phyloP scores from a whole-genome alignment of 106 monocot genomes.

The Platanthera zijinensis region DNA sequence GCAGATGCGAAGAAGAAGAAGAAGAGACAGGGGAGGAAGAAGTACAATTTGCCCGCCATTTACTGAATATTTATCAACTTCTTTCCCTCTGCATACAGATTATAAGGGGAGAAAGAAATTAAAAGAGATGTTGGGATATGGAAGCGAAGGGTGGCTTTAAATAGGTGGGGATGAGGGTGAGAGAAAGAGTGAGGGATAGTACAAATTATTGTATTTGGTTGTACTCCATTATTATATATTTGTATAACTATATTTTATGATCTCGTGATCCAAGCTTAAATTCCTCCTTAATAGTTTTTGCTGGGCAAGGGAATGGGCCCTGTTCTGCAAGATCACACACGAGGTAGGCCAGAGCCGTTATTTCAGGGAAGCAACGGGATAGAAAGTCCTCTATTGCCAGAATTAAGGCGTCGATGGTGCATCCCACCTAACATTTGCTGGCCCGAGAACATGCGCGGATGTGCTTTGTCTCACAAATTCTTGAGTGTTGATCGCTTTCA shows the following conservation, averaged over 20 bases:
- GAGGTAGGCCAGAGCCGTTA: background rate
- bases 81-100: background rate
- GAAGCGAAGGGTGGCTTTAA: background rate
- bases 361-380: background rate
- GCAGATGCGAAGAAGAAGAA: background rate
- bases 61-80: background rate
- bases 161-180: background rate
- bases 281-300: background rate
- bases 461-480: background rate
- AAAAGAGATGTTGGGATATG: background rate
- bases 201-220: too few species aligned
- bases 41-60: background rate
- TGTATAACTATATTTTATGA: background rate
- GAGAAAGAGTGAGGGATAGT: too few species aligned
- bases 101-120: background rate
- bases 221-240: too few species aligned
- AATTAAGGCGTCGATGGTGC: background rate
- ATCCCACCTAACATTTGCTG: background rate
- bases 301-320: background rate
- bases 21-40: background rate
- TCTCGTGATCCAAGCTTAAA: background rate
- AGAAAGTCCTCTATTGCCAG: background rate
- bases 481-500: background rate
- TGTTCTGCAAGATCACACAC: slow-evolving; percentile 1
- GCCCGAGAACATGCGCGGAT: background rate